Percentiles rank a stretch among this genome's conserved stretches.
Conservation (phyloP, 2,329 filamentous ascomycete genomes). For the Pseudogymnoascus sp. region DNA sequence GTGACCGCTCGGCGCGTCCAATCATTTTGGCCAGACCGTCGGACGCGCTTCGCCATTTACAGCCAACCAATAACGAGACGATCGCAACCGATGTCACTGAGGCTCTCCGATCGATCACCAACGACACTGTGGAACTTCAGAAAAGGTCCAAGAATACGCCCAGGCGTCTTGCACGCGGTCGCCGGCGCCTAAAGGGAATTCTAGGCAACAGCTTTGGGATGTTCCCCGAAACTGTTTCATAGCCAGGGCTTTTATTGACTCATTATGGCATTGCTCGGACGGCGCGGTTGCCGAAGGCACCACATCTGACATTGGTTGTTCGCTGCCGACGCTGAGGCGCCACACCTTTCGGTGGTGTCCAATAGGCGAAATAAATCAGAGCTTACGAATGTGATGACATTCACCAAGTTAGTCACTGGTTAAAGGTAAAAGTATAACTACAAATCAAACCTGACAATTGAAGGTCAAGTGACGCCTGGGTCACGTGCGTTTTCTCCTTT, state of each 20-base stretch:
- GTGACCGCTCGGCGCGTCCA: background rate
- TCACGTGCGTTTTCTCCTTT: background rate
- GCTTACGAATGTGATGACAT: background rate
- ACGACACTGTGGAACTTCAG: background rate
- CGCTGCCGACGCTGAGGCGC: background rate
- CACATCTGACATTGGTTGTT: background rate
- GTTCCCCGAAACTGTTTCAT: slow-evolving; percentile 20
- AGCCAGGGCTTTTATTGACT: slow-evolving; percentile 17
- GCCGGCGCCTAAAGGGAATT: background rate
- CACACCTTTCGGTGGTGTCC: background rate
- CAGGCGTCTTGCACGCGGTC: slow-evolving; percentile 13
- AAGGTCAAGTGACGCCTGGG: background rate
- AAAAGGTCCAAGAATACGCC: background rate
- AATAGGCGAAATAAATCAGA: background rate
- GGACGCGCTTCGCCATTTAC: background rate
- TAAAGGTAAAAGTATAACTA: background rate
- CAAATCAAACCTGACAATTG: background rate
- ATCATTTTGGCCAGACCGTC: background rate
- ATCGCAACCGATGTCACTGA: slow-evolving; percentile 6
- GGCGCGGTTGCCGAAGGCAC: background rate
- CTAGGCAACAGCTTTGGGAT: slow-evolving; percentile 18
- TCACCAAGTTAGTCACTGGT: background rate
- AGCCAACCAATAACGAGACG: slow-evolving; percentile 1
- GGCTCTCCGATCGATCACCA: background rate
- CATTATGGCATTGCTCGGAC: slow-evolving; percentile 9